Conservation (phyloP, 2,329 filamentous ascomycete species). For the Emericellopsis atlantica region DNA sequence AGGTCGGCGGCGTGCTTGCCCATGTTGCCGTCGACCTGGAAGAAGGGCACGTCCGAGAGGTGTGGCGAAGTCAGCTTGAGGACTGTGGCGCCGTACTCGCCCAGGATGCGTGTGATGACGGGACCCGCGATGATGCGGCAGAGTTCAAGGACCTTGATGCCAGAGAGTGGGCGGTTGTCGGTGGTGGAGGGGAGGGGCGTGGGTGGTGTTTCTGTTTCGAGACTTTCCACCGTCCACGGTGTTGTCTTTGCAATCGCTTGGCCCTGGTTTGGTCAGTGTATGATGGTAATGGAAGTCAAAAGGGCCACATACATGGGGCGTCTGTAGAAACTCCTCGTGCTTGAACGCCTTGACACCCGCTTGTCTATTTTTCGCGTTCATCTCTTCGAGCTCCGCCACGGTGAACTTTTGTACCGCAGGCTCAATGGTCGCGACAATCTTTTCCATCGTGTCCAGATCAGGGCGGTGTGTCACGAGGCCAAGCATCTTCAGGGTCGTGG, state of each 20-base stretch:
- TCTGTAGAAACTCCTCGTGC: slow-evolving; percentile 44
- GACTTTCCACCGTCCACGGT: slow-evolving; percentile 34
- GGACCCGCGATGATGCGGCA: slow-evolving; percentile 67
- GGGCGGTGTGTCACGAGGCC: slow-evolving; percentile 49
- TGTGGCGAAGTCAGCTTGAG: slow-evolving; percentile 57
- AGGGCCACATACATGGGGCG: slow-evolving; percentile 22
- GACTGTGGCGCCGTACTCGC: slow-evolving; percentile 65
- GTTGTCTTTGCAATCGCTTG: slow-evolving; percentile 23
- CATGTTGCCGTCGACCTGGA: slow-evolving; percentile 60
- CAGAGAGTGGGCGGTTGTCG: slow-evolving; percentile 28
- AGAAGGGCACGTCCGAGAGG: slow-evolving; percentile 59
- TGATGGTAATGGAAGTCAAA: slow-evolving; percentile 8
- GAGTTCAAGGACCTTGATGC: slow-evolving; percentile 62
- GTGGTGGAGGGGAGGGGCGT: slow-evolving; percentile 17
- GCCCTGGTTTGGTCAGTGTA: slow-evolving; percentile 23
- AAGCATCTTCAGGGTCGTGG: slow-evolving; percentile 57
- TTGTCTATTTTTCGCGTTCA: slow-evolving; percentile 43
- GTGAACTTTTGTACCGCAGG: slow-evolving; percentile 41
- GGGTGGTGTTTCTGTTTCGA: slow-evolving; percentile 37
- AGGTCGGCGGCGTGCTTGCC: slow-evolving; percentile 56
- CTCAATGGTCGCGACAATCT: slow-evolving; percentile 48
- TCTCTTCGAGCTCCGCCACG: slow-evolving; percentile 39
- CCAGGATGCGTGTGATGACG: slow-evolving; percentile 57
- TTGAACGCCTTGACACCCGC: slow-evolving; percentile 48
- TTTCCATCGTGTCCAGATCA: slow-evolving; percentile 45